These are phyloP conservation scores for Fusarium sp. DNA, from an alignment of 2,329 filamentous ascomycete species.

Conservation along the genomic window DNA sequence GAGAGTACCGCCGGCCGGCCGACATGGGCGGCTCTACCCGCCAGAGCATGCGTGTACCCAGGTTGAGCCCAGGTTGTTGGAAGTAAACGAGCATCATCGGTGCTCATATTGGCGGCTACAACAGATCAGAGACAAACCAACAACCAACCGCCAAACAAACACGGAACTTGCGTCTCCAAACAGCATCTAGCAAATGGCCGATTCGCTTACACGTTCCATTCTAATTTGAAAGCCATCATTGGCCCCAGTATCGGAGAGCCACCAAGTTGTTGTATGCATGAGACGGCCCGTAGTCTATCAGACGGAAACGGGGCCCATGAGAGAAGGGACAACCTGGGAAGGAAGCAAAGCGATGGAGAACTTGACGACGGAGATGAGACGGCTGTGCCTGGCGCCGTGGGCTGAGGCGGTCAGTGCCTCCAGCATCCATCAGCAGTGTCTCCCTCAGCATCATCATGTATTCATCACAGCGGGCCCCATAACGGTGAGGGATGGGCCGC, in stretches of 20 bases:
- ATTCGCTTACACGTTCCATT: background rate
- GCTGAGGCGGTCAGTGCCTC: constrained; percentile 33
- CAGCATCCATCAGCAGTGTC: constrained; percentile 15
- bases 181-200: background rate
- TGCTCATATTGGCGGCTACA: background rate
- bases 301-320: constrained; percentile 12
- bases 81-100: constrained; percentile 2
- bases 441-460: constrained; percentile 26
- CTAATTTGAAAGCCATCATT: constrained; percentile 3
- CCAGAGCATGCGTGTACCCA: constrained; percentile 1
- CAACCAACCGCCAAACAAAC: background rate
- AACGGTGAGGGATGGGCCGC: constrained; percentile 21
- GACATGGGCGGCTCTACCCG: constrained; percentile 7
- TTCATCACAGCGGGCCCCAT: constrained; percentile 22
- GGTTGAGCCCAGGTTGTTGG: background rate
- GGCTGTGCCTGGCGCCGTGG: constrained; percentile 14
- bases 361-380: constrained; percentile 23
- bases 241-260: background rate
- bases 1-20: constrained; percentile 7
- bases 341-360: constrained; percentile 2
- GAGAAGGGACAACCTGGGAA: constrained; percentile 4
- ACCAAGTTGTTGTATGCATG: background rate
- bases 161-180: background rate
- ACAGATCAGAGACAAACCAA: background rate
- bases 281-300: constrained; percentile 5